phyloP scores from a whole-genome alignment of 441 rosid genomes.

The Gossypium trilobum region DNA sequence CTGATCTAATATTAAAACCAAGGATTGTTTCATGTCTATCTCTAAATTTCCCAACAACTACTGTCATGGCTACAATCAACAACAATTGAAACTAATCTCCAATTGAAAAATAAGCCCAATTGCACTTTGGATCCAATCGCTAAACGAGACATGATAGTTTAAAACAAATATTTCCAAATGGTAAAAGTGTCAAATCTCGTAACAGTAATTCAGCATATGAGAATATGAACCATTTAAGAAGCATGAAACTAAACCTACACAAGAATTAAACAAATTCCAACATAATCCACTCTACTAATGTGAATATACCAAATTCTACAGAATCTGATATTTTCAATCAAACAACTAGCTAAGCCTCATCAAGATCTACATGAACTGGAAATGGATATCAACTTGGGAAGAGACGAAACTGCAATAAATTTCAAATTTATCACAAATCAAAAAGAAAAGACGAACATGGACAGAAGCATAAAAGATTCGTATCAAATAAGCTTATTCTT shows the following conservation, averaged over 20 bases:
- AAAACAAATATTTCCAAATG: background rate
- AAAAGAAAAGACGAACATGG: background rate
- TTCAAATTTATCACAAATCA: background rate
- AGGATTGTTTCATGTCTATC: background rate
- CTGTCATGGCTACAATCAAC: background rate
- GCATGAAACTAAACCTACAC: background rate
- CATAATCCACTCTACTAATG: background rate
- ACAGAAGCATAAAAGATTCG: background rate
- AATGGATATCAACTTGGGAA: background rate
- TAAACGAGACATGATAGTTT: background rate
- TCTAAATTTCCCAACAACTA: background rate
- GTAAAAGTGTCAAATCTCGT: background rate
- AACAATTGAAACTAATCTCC: background rate
- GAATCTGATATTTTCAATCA: background rate
- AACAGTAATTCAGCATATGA: background rate
- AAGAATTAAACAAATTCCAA: background rate
- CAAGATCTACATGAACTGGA: background rate
- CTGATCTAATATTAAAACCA: background rate
- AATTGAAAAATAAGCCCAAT: background rate
- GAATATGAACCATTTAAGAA: background rate
- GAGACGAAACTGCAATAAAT: background rate
- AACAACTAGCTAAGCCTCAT: background rate
- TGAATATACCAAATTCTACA: background rate
- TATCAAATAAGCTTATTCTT: background rate
- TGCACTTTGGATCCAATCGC: background rate